Evolutionary conservation across 192 early-diverging fungal genomes (phyloP), one percentile per base, ranked within the genome.

Genomic region (Pecoramyces ruminantium): DNA sequence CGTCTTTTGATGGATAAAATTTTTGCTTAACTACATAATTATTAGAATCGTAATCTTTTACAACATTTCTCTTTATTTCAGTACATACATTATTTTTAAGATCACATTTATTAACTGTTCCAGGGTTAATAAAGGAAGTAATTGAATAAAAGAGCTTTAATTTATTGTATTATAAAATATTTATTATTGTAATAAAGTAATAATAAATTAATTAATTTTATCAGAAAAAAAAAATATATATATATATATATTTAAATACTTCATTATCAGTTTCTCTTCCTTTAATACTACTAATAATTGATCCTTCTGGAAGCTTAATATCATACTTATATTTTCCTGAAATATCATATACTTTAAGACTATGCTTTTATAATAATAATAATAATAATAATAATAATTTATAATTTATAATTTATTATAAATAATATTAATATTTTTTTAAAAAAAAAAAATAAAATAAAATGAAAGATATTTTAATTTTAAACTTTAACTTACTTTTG

Each of bases 1-100:
- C 90, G 79, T 92, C 92, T 84, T 94, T 92, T 80, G 86, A 86
- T 21, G 82, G 40, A 79, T 88, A 91, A 79, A 92, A 94, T 30
- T 92, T 86, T 83, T 94, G 93, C 51, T 89, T 87, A 30, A 90
- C 89, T 81, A 90, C 87, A 38, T 90, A 88, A 29, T 85, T 30
- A 29, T 81, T 82, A 15, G 82, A 81, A 38, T 93, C 83, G 79
- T 91, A 83, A 79, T 87, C 88, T 51, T 85, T 82, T 42, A 92
- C 88, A 27, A 85, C 58, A 9, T 88, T 85, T 79, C 86, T 80
- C 27, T 85, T 28, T 81, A 87, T 89, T 79, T 84, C 67, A 15
- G 29, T 79, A 40, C 81, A 67, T 8, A 78, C 30, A 28, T 83
- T 82, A 13, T 81, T 82, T 0, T 38, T 78, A 77, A 94, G 89